These are phyloP conservation scores for Melastoma malabathricum DNA, from an alignment of 345 rosid genomes.

Conservation along the genomic window DNA sequence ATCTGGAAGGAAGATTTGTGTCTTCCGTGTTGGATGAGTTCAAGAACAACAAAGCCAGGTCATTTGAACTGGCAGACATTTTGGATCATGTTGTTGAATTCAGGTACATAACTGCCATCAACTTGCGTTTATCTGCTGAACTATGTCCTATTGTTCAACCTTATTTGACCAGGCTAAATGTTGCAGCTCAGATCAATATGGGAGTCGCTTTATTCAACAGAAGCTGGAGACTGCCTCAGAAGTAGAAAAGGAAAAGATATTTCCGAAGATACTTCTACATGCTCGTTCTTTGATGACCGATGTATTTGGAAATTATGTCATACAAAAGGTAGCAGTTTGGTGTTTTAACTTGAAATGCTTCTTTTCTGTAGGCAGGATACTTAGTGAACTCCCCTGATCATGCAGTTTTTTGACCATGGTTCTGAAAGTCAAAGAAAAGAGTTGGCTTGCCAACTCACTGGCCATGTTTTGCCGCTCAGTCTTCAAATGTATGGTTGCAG, in stretches of 20 bases:
- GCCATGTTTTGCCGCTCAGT: conserved; percentile 77
- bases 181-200: conserved; percentile 87
- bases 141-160: conserved; percentile 1
- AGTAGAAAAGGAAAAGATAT: conserved; percentile 71
- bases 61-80: conserved; percentile 65
- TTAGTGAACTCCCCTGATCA: conserved; percentile 13
- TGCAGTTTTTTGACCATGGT: conserved; percentile 91
- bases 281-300: conserved; percentile 86
- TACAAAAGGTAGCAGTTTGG: conserved; percentile 54
- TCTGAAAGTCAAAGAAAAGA: conserved; percentile 67
- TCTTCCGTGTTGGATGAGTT: conserved; percentile 70
- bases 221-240: conserved; percentile 66
- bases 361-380: conserved; percentile 3
- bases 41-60: conserved; percentile 65
- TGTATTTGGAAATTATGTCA: conserved; percentile 95
- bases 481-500: conserved; percentile 99
- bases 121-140: not conserved
- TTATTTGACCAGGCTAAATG: conserved; percentile 5
- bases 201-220: conserved; percentile 98
- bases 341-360: not conserved
- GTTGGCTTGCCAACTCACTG: conserved; percentile 63
- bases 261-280: conserved; percentile 68
- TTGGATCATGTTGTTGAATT: conserved; percentile 71
- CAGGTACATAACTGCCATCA: conserved; percentile 33
- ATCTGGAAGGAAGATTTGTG: conserved; percentile 30